Conservation (phyloP, 2,329 filamentous ascomycete species). For the Xylariaceae sp. region DNA sequence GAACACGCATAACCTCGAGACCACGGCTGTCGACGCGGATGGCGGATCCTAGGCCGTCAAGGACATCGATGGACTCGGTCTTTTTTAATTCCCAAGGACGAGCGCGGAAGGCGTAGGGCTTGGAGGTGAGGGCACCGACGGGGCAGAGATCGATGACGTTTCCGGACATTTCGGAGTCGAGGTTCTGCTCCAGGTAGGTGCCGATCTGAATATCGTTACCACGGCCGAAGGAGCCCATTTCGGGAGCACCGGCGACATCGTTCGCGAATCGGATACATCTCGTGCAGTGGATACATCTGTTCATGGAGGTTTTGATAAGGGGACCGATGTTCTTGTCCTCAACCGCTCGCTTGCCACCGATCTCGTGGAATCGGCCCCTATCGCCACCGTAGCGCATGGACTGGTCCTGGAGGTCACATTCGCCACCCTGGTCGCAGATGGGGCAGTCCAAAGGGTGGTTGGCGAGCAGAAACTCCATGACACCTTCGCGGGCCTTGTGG, state of each 20-base stretch:
- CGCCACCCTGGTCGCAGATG: conserved; percentile 97
- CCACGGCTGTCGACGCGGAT: conserved; percentile 92
- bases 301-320: conserved; percentile 99
- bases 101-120: conserved; percentile 96
- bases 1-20: conserved; percentile 90
- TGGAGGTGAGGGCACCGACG: conserved; percentile 92
- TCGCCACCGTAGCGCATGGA: conserved; percentile 98
- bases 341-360: conserved; percentile 92
- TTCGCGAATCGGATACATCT: conserved; percentile 97
- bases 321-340: conserved; percentile 99
- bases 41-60: conserved; percentile 89
- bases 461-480: conserved; percentile 97
- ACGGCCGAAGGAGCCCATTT: conserved; percentile 90
- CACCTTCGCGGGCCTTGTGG: conserved; percentile 96
- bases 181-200: conserved; percentile 91
- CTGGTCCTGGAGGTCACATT: conserved; percentile 98
- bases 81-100: conserved; percentile 97
- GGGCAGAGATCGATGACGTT: conserved; percentile 99
- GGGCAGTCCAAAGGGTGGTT: conserved; percentile 97
- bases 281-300: conserved; percentile 98
- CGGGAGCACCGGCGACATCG: conserved; percentile 91
- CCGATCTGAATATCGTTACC: conserved; percentile 98
- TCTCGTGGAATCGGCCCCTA: conserved; percentile 93
- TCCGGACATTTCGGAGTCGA: conserved; percentile 91
- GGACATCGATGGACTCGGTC: conserved; percentile 91